Evolutionary conservation across 805 yeast genomes (phyloP), one percentile per base, ranked within the genome.

Genomic region (Wickerhamiella bombiphila): DNA sequence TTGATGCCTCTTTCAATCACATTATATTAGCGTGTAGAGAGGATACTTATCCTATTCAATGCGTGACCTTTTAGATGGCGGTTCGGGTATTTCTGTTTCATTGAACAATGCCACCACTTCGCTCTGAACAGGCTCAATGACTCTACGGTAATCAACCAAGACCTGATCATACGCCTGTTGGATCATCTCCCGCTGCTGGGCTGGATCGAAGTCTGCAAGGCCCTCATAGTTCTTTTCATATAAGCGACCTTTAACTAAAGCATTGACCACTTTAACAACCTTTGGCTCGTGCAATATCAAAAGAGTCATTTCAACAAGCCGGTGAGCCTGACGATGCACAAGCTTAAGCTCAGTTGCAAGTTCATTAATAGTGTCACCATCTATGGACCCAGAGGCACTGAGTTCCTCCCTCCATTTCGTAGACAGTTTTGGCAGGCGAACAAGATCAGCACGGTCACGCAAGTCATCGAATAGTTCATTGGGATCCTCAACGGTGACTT

Each of bases 401-500:
- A 41, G 24, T 6, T 42, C 42, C 32, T 34, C 28, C 44, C 37
- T 28, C 16, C 32, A 32, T 26, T 28, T 32, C 16, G n/a, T 25
- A 24, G 29, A 15, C 8, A 8, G 9, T 47, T 36, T 40, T 50
- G 29, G 36, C 45, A 17, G 33, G 42, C 47, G 51, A 43, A 40
- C 44, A 51, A 36, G 40, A 43, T 32, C 39, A 44, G 75, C 69
- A 22, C 88, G 63, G 54, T 91, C 96, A 41, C 98, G 68, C 47
- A 91, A 62, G 52, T 81, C 93, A 53, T 91, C 98, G 59, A 91
- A 88, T 25, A 74, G 72, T 53, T 85, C 95, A 52, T 79, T 80
- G 2, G 97, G 97, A 55, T 91, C 98, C 55, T 91, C 97, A 3
- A 91, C 83, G 0, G 88, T 82, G 29, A 91, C 68, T 49, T 86